Conservation (phyloP, 176 grass and related monocot species). For the Paspalum vaginatum region DNA sequence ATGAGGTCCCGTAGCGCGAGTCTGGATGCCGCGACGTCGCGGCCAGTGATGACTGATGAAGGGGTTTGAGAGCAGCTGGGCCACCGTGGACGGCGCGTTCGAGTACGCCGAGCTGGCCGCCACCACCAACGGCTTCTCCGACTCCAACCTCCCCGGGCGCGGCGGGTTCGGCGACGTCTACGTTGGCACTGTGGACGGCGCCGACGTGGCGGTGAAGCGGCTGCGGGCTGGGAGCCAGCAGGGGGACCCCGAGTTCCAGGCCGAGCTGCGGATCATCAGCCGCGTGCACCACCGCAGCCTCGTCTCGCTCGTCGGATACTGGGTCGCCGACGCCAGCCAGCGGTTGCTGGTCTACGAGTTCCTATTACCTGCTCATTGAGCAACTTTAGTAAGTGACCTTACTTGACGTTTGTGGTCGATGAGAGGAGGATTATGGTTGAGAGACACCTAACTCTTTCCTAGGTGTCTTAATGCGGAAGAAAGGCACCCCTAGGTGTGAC, state of each 20-base stretch:
- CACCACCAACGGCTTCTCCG: constrained; percentile 71
- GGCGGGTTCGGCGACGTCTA: constrained; percentile 88
- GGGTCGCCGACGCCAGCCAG: constrained; percentile 57
- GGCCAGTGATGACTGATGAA: neutral
- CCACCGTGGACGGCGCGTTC: constrained; percentile 38
- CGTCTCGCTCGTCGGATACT: constrained; percentile 85
- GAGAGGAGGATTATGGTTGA: too few relatives aligned
- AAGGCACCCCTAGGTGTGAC: too few relatives aligned
- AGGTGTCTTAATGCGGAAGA: too few relatives aligned
- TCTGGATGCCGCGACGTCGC: neutral
- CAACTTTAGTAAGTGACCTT: too few relatives aligned
- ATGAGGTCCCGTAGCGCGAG: too few relatives aligned
- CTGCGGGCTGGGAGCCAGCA: constrained; percentile 74
- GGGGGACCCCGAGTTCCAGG: constrained; percentile 80
- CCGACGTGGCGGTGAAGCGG: constrained; percentile 80
- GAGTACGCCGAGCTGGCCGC: constrained; percentile 77
- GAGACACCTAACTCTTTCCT: too few relatives aligned
- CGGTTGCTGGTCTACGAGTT: constrained; percentile 90
- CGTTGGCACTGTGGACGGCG: constrained; percentile 67
- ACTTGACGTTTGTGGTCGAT: too few relatives aligned
- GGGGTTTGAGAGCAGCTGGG: neutral
- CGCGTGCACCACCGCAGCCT: constrained; percentile 92
- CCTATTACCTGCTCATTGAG: too few relatives aligned
- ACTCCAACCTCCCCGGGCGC: constrained; percentile 72
- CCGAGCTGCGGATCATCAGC: constrained; percentile 95